A percentile compares a stretch with the other conserved stretches of the same genome.
These are phyloP conservation scores for Stemphylium lycopersici DNA, from an alignment of 2,329 filamentous ascomycete genomes.

Conservation along the genomic window DNA sequence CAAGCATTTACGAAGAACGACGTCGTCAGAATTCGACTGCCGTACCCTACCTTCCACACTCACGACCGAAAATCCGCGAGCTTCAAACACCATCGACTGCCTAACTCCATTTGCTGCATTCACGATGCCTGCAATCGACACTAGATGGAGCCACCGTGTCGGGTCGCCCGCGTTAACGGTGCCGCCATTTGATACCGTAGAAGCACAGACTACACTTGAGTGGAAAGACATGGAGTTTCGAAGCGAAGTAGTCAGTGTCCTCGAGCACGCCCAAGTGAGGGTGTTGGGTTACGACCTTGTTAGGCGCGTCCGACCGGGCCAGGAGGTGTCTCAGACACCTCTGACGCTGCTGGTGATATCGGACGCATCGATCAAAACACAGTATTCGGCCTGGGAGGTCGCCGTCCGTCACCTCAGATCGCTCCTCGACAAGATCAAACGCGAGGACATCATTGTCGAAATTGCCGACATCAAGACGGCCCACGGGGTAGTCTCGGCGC, in stretches of 20 bases:
- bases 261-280: not conserved
- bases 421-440: not conserved
- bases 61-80: not conserved
- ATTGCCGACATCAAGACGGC: not conserved
- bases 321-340: not conserved
- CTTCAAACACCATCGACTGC: not conserved
- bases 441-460: not conserved
- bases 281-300: not conserved
- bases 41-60: not conserved
- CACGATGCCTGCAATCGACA: not conserved
- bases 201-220: not conserved
- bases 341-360: no score
- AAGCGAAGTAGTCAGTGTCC: not conserved
- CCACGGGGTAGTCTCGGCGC: not conserved
- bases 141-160: not conserved
- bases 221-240: not conserved
- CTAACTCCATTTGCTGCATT: not conserved
- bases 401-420: not conserved
- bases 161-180: no score
- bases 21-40: not conserved
- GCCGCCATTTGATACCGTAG: not conserved
- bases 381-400: not conserved
- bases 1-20: not conserved
- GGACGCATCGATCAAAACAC: no score
- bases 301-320: not conserved